These are phyloP conservation scores for Stromatinia cepivora DNA, from an alignment of 2,329 filamentous ascomycete genomes.

Conservation along the genomic window DNA sequence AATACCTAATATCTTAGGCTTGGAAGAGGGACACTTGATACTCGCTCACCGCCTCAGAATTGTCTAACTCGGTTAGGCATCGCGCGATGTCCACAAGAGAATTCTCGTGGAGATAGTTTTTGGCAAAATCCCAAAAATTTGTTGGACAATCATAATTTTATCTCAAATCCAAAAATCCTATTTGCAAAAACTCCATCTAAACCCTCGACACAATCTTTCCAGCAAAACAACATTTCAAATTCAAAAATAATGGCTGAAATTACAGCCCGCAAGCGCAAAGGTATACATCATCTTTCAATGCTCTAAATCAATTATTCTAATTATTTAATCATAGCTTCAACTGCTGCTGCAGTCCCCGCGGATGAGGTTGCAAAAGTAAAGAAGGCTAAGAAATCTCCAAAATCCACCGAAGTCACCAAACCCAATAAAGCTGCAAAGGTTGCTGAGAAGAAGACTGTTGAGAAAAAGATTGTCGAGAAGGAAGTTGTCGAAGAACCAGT, in stretches of 20 bases:
- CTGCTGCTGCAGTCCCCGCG: constrained; percentile 42
- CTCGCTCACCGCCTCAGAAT: not conserved
- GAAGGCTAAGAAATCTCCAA: constrained; percentile 44
- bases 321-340: constrained; percentile 22
- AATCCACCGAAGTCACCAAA: constrained; percentile 15
- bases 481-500: constrained; percentile 19
- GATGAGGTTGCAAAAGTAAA: constrained; percentile 41
- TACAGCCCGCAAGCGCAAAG: constrained; percentile 57
- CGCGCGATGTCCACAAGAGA: not conserved
- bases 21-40: not conserved
- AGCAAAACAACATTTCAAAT: too few relatives aligned
- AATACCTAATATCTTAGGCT: not conserved
- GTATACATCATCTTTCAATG: constrained; percentile 37
- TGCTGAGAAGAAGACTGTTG: constrained; percentile 25
- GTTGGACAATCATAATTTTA: not conserved
- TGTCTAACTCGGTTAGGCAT: not conserved
- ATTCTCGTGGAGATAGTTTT: constrained; percentile 7
- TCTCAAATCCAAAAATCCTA: constrained; percentile 5
- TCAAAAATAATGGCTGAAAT: constrained; percentile 41
- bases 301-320: constrained; percentile 12
- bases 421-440: constrained; percentile 38
- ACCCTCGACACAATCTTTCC: not conserved
- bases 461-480: constrained; percentile 31
- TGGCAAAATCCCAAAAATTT: constrained; percentile 20
- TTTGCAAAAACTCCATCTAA: not conserved